Conservation (phyloP, 2,329 filamentous ascomycete genomes). For the Beauveria medogensis region DNA sequence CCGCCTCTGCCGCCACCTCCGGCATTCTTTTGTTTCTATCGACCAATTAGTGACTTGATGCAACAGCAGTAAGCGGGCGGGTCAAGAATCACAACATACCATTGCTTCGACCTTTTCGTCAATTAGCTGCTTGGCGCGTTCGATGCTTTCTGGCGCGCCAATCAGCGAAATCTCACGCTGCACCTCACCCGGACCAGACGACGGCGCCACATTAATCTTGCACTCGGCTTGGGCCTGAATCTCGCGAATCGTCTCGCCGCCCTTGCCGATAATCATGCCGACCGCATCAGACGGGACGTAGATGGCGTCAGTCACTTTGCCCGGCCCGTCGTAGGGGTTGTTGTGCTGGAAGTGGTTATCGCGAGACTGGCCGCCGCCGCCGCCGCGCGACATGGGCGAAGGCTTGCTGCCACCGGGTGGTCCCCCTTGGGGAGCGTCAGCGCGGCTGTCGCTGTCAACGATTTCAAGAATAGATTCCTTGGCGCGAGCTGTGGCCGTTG, state of each 20-base stretch:
- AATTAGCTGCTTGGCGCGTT: constrained; percentile 73
- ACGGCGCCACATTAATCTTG: constrained; percentile 89
- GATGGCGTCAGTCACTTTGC: constrained; percentile 76
- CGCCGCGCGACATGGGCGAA: background rate
- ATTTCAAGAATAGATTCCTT: constrained; percentile 90
- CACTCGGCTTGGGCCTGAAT: constrained; percentile 84
- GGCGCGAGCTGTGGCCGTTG: constrained; percentile 64
- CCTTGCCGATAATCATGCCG: constrained; percentile 94
- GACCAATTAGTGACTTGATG: constrained; percentile 21
- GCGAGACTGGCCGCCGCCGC: constrained; percentile 2
- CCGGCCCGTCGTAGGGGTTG: constrained; percentile 35
- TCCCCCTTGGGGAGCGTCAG: constrained; percentile 30
- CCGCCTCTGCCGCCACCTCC: constrained; percentile 33
- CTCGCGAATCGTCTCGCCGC: constrained; percentile 87
- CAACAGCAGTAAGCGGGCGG: background rate
- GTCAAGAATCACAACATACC: constrained; percentile 41
- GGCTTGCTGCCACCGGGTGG: constrained; percentile 26
- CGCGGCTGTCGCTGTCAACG: constrained; percentile 79
- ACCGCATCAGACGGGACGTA: constrained; percentile 85
- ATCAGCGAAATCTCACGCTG: constrained; percentile 83
- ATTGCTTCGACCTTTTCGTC: constrained; percentile 89
- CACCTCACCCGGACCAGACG: constrained; percentile 66
- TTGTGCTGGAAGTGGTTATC: constrained; percentile 25
- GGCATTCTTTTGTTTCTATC: constrained; percentile 46
- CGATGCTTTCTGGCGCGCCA: constrained; percentile 68